These are phyloP conservation scores for Elongisporangium undulatum DNA, from an alignment of 352 stramenopile species.

Conservation along the genomic window DNA sequence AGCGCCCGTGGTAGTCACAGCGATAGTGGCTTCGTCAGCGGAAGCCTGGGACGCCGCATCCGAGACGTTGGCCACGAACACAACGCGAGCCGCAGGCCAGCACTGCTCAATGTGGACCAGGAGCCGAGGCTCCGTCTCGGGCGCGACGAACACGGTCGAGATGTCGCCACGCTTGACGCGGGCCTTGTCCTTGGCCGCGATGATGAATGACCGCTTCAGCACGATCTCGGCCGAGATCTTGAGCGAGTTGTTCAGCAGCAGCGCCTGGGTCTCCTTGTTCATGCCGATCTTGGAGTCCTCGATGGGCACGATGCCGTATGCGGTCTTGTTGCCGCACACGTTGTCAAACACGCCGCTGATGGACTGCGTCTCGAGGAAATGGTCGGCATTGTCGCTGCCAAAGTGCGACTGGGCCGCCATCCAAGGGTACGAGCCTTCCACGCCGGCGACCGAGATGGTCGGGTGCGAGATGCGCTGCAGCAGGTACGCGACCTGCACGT, in stretches of 20 bases:
- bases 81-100: conserved; percentile 68
- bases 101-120: conserved; percentile 59
- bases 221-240: conserved; percentile 79
- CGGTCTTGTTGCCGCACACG: conserved; percentile 73
- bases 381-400: conserved; percentile 37
- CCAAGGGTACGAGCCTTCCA: conserved; percentile 77
- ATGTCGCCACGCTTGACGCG: conserved; percentile 43
- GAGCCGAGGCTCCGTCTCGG: conserved; percentile 46
- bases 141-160: conserved; percentile 51
- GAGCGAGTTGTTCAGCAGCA: conserved; percentile 62
- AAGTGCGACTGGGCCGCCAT: conserved; percentile 67
- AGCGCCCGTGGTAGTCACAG: conserved; percentile 50
- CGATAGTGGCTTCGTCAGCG: conserved; percentile 32
- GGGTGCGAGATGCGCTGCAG: conserved; percentile 78
- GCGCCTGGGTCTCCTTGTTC: conserved; percentile 83
- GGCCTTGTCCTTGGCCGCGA: conserved; percentile 50
- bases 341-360: conserved; percentile 79
- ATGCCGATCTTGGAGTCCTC: conserved; percentile 83
- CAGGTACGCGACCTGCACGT: conserved; percentile 95
- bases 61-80: conserved; percentile 58
- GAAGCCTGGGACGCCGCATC: conserved; percentile 45
- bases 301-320: conserved; percentile 84
- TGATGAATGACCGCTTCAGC: conserved; percentile 62
- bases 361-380: conserved; percentile 51
- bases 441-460: conserved; percentile 63